Base-by-base conservation (phyloP, 2,329 filamentous ascomycete genomes). In the Pyrenophora tritici-repentis region DNA sequence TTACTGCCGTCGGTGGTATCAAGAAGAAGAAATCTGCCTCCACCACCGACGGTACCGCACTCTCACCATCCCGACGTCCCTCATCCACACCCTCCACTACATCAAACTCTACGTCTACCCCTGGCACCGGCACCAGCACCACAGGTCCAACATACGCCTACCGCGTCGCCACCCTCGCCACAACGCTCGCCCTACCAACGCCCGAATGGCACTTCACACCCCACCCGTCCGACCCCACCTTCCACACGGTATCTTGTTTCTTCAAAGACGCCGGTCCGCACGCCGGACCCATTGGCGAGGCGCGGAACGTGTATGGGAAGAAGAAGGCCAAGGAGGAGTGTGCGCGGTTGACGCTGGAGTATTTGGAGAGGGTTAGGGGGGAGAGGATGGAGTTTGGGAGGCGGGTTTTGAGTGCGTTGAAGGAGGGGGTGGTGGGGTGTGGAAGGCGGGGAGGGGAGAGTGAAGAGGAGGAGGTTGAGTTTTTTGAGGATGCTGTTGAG, bases 301-400 rank as follows among this genome's bases (percentile, higher is more conserved):
- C 79, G 2, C 53, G 65, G 0, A 68, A 75, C 46, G 65, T 81
- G 0, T 77, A 67, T 53, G 80, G 80, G 2, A 78, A 76, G 70
- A 80, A 79, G 65, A 76, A 70, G 40, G 78, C 79, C 0, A 80
- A 77, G 62, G 77, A 81, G 50, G 73, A 75, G 53, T 76, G 78
- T 63, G 79, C 79, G n/a, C 63, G 70, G 49, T 47, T 66, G 29
- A 73, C 79, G 8, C 47, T 78, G 24, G 58, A 45, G 20, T 69
- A 79, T 37, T 57, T 81, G 37, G 62, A 67, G 43, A 66, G 64
- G 13, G 69, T 79, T 31, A 56, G 33, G 53, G 58, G 54, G 41
- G 18, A 51, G 50, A 40, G 71, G 50, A n/a, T 60, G 45, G 55
- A 29, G 35, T 56, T 44, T 32, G 65, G 51, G 22, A 31, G 33